Percentiles rank a stretch among this genome's conserved stretches.
These are phyloP conservation scores for Cylindrotheca fusiformis DNA, from an alignment of 108 stramenopile species.

Conservation along the genomic window DNA sequence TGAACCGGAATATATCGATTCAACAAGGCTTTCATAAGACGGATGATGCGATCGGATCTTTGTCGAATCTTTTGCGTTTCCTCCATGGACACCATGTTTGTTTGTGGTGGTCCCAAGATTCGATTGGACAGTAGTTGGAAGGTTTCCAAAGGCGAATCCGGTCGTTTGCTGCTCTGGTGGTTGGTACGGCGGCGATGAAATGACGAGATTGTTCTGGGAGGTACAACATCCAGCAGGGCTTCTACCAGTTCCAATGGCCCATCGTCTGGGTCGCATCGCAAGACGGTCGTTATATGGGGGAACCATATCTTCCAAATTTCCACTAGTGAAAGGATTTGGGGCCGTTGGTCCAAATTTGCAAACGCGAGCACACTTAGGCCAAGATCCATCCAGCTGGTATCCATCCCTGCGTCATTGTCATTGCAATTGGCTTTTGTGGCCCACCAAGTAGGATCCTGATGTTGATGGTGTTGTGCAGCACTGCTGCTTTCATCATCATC, in stretches of 20 bases:
- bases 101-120: conserved; percentile 8
- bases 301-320: conserved; percentile 36
- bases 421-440: conserved; percentile 1
- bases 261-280: no score
- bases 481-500: conserved; percentile 4
- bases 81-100: background rate
- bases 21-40: conserved; percentile 20
- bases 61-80: conserved; percentile 3
- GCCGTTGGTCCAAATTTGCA: conserved; percentile 22
- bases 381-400: conserved; percentile 20
- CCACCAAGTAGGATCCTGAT: background rate
- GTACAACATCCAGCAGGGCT: conserved; percentile 5
- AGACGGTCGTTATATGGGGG: conserved; percentile 29
- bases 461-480: background rate
- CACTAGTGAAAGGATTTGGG: conserved; percentile 15
- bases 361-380: conserved; percentile 29
- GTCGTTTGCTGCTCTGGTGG: background rate
- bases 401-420: conserved; percentile 28
- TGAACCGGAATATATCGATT: conserved; percentile 16
- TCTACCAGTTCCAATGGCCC: background rate
- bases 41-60: conserved; percentile 9
- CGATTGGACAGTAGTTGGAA: conserved; percentile 35
- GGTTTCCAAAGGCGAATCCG: conserved; percentile 17
- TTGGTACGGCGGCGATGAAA: background rate
- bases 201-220: conserved; percentile 10